Conservation (phyloP, 2,329 filamentous ascomycete genomes). For the Rhexocercosporidium sp. region DNA sequence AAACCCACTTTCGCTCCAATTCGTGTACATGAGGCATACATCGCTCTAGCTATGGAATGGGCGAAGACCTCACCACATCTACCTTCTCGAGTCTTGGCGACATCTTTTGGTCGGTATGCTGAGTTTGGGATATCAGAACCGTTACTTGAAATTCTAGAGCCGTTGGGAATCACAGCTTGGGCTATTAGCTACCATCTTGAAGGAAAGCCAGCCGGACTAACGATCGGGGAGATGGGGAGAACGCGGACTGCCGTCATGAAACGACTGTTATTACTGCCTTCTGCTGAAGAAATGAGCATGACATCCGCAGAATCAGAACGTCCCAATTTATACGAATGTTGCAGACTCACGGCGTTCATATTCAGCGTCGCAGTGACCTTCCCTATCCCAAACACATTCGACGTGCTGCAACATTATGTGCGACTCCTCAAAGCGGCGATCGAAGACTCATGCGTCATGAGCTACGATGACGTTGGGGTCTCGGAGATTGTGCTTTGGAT, state of each 20-base stretch:
- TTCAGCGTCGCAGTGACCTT: constrained; percentile 14
- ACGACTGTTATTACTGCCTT: constrained; percentile 4
- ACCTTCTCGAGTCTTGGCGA: not conserved
- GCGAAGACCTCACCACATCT: not conserved
- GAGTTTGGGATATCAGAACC: constrained; percentile 3
- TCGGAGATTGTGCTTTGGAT: constrained; percentile 10
- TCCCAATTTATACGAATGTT: constrained; percentile 10
- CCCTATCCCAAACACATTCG: constrained; percentile 4
- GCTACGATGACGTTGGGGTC: not conserved
- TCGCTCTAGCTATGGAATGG: not conserved
- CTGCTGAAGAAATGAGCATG: not conserved
- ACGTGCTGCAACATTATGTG: constrained; percentile 8
- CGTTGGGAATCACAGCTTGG: not conserved
- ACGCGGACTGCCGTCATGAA: constrained; percentile 1
- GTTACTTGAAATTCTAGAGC: constrained; percentile 2
- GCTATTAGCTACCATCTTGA: constrained; percentile 5
- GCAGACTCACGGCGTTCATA: constrained; percentile 5
- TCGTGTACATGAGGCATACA: not conserved
- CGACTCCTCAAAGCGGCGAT: not conserved
- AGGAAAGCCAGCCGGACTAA: constrained; percentile 1
- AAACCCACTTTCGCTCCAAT: not conserved
- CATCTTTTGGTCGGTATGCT: not conserved
- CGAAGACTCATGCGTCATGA: not conserved
- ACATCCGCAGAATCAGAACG: not conserved
- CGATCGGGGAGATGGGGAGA: constrained; percentile 7